Conservation (phyloP, 441 rosid genomes). For the Erysimum pusillum region DNA sequence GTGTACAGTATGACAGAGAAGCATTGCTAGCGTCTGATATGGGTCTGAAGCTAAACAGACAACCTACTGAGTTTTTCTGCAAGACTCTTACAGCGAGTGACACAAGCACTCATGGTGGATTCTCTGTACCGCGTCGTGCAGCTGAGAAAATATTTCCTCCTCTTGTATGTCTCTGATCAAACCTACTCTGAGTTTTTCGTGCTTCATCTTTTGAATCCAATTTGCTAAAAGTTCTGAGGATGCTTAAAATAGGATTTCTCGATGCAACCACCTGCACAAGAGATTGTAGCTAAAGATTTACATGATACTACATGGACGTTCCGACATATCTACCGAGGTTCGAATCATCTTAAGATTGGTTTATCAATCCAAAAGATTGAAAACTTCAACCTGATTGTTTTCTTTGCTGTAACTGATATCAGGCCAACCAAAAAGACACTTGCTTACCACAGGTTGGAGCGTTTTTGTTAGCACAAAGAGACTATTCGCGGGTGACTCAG, state of each 20-base stretch:
- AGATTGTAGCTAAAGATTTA: constrained; percentile 89
- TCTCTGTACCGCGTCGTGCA: constrained; percentile 95
- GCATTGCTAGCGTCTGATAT: constrained; percentile 88
- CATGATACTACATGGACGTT: constrained; percentile 89
- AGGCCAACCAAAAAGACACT: constrained; percentile 98
- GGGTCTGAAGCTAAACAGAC: constrained; percentile 71
- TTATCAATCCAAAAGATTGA: not conserved
- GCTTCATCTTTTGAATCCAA: constrained; percentile 12
- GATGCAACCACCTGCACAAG: constrained; percentile 95
- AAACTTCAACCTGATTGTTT: constrained; percentile 21
- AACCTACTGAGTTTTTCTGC: constrained; percentile 92
- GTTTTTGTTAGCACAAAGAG: constrained; percentile 91
- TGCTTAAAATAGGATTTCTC: constrained; percentile 71
- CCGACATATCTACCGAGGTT: constrained; percentile 94
- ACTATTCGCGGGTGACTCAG: constrained; percentile 94
- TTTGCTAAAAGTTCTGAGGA: constrained; percentile 19
- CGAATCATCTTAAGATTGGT: constrained; percentile 24
- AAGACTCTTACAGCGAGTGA: constrained; percentile 97
- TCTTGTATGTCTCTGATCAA: constrained; percentile 58
- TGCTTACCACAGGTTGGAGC: constrained; percentile 99
- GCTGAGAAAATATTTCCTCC: constrained; percentile 96
- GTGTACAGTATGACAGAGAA: constrained; percentile 87
- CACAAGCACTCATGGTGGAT: constrained; percentile 98
- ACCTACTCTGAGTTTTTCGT: constrained; percentile 6
- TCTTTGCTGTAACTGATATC: constrained; percentile 37